phyloP scores from a whole-genome alignment of 75 land plant genomes.

The Cupressus sempervirens region DNA sequence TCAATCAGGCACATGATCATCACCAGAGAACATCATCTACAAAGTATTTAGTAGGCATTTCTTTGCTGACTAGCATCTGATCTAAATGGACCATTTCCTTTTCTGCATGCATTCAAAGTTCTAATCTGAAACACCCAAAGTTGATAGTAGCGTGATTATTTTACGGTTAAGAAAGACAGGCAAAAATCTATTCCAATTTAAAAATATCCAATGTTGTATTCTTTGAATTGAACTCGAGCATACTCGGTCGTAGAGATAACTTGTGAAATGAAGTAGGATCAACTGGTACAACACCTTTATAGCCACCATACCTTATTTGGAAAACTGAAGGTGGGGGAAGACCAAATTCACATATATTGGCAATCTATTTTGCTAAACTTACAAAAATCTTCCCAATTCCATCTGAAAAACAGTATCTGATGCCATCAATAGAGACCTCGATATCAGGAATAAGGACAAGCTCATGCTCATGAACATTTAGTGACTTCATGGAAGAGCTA shows the following conservation, averaged over 20 bases:
- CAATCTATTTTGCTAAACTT: slow-evolving; percentile 57
- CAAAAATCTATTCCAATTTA: slow-evolving; percentile 54
- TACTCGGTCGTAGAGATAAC: slow-evolving; percentile 72
- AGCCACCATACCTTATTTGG: slow-evolving; percentile 91
- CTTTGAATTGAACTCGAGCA: slow-evolving; percentile 74
- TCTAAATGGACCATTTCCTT: slow-evolving; percentile 27
- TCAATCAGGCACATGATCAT: no score
- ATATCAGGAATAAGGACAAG: no score
- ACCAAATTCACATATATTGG: slow-evolving; percentile 58
- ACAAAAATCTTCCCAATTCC: slow-evolving; percentile 85
- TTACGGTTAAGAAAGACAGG: slow-evolving; percentile 87
- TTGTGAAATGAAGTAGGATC: slow-evolving; percentile 63
- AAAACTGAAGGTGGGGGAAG: slow-evolving; percentile 72
- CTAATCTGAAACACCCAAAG: slow-evolving; percentile 73
- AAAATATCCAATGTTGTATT: slow-evolving; percentile 63
- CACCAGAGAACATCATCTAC: no score
- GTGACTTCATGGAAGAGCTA: no score
- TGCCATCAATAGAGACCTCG: no score
- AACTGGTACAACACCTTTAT: slow-evolving; percentile 89
- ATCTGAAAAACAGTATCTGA: slow-evolving; percentile 84
- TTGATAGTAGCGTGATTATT: slow-evolving; percentile 66
- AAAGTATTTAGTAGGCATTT: no score
- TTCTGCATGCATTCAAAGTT: slow-evolving; percentile 52
- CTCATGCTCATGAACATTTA: no score
- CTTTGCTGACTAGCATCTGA: no score